Evolutionary conservation across 2,329 filamentous ascomycete genomes (phyloP).

Genomic region (Plectosphaerella cucumerina): DNA sequence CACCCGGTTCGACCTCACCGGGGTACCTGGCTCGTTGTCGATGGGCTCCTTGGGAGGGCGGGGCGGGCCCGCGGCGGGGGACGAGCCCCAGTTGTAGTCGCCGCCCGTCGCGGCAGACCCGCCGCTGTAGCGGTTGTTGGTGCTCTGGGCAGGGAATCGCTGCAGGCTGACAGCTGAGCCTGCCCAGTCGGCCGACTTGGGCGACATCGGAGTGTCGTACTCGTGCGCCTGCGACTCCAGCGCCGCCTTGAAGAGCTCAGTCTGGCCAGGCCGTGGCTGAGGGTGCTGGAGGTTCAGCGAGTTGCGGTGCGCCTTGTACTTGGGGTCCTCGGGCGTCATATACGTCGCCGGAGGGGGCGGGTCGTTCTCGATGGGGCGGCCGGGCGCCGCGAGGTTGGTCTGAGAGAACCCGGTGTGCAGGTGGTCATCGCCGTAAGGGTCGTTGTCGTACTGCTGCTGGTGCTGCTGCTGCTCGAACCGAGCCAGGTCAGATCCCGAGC

Average conservation of each 20-base stretch:
- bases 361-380: conserved; percentile 14
- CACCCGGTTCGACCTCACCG: conserved; percentile 41
- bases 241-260: conserved; percentile 68
- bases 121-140: conserved; percentile 44
- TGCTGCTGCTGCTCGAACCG: conserved; percentile 58
- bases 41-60: conserved; percentile 62
- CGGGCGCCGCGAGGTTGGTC: conserved; percentile 34
- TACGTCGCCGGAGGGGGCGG: conserved; percentile 44
- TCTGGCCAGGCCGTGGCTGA: conserved; percentile 70
- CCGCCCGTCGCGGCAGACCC: conserved; percentile 22
- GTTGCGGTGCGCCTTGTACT: conserved; percentile 78
- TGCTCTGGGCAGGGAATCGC: conserved; percentile 41
- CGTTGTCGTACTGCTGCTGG: conserved; percentile 45
- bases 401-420: conserved; percentile 54
- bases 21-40: conserved; percentile 36
- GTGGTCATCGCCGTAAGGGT: conserved; percentile 58
- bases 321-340: conserved; percentile 63
- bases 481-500: conserved; percentile 71
- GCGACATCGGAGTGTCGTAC: conserved; percentile 58
- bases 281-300: conserved; percentile 77
- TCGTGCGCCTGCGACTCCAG: conserved; percentile 70
- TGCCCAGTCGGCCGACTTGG: conserved; percentile 58
- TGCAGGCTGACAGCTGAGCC: conserved; percentile 56
- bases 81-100: conserved; percentile 42
- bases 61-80: conserved; percentile 43